Percentiles rank a stretch among this genome's conserved stretches.
phyloP scores from a whole-genome alignment of 768 basidiomycete genomes.

The Suillus ampliporus region DNA sequence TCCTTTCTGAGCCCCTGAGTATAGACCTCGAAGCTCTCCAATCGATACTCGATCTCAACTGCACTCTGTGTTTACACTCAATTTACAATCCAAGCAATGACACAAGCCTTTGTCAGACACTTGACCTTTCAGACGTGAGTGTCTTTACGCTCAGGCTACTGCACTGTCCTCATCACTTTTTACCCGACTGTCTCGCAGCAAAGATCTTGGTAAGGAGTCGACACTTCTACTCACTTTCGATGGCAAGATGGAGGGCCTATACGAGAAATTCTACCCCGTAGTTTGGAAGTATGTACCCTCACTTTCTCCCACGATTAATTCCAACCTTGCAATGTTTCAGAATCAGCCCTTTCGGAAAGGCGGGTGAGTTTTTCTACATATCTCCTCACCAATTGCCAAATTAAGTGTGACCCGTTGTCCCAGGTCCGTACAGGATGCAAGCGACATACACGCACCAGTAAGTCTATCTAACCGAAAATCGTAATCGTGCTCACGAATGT shows the following conservation, averaged over 20 bases:
- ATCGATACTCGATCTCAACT: not conserved
- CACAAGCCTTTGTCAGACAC: not conserved
- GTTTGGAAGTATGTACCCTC: conserved; percentile 1
- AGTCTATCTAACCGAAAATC: not conserved
- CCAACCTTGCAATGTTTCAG: not conserved
- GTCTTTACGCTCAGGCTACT: not conserved
- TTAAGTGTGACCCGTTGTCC: not conserved
- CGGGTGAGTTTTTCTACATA: not conserved
- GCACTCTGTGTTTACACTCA: not conserved
- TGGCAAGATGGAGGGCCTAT: not conserved
- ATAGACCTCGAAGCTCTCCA: no score
- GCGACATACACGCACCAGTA: not conserved
- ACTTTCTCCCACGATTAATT: not conserved
- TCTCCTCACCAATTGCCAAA: not conserved
- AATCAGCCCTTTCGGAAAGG: not conserved
- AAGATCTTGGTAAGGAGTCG: not conserved
- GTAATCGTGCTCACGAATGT: not conserved
- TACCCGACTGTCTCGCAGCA: not conserved
- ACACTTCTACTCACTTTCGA: not conserved
- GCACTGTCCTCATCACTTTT: not conserved
- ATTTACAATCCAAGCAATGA: not conserved
- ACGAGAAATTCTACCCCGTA: not conserved
- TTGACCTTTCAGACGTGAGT: conserved; percentile 5
- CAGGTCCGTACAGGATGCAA: not conserved
- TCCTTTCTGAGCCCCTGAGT: not conserved